These are phyloP conservation scores for Xanthoparmelia taractica DNA, from an alignment of 495 filamentous ascomycete genomes.

Conservation along the genomic window DNA sequence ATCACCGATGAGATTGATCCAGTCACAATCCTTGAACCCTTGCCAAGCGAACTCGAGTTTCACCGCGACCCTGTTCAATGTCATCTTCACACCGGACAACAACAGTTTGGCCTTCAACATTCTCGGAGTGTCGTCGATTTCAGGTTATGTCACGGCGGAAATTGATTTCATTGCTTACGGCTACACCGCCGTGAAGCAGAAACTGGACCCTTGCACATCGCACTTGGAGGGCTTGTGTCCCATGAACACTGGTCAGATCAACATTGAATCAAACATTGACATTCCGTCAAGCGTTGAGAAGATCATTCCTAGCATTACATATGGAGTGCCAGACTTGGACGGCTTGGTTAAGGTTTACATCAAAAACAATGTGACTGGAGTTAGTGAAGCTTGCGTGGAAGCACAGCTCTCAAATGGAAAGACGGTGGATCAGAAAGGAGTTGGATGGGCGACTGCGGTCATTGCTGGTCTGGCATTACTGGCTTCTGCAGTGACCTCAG, in stretches of 20 bases:
- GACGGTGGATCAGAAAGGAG: constrained; percentile 80
- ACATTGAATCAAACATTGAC: constrained; percentile 54
- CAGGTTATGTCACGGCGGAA: constrained; percentile 75
- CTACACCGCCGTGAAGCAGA: constrained; percentile 54
- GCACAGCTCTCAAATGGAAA: constrained; percentile 86
- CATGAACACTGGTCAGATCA: constrained; percentile 80
- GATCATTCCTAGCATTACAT: constrained; percentile 74
- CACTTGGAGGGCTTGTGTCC: constrained; percentile 76
- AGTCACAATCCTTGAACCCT: constrained; percentile 68
- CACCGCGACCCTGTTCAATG: constrained; percentile 74
- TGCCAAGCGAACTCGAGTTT: constrained; percentile 75
- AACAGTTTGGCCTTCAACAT: constrained; percentile 65
- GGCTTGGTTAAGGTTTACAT: constrained; percentile 76
- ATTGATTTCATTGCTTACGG: constrained; percentile 76
- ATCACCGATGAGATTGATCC: constrained; percentile 43
- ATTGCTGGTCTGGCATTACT: constrained; percentile 78
- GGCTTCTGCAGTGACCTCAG: constrained; percentile 73
- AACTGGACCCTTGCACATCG: constrained; percentile 67
- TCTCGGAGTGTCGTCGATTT: constrained; percentile 74
- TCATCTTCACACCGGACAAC: constrained; percentile 71
- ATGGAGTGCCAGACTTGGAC: constrained; percentile 86
- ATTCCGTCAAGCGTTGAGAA: constrained; percentile 49
- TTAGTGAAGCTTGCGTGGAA: constrained; percentile 78
- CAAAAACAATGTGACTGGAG: constrained; percentile 52
- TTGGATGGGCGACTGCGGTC: constrained; percentile 82